These are phyloP conservation scores for Hanseniaspora thailandica DNA, from an alignment of 805 yeast genomes.

Conservation along the genomic window DNA sequence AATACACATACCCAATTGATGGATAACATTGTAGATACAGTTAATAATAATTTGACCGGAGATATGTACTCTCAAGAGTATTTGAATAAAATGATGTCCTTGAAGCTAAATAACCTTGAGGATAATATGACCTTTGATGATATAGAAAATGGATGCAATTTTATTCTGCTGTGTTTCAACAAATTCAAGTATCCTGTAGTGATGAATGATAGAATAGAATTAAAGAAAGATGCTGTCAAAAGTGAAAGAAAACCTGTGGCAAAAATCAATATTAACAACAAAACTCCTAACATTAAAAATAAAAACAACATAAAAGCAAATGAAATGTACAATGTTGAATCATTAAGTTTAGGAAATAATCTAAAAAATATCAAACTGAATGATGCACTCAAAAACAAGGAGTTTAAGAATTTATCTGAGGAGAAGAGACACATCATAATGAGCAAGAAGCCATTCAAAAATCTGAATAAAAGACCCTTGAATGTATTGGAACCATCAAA, in stretches of 20 bases:
- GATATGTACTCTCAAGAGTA: neutral
- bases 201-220: conserved; percentile 3
- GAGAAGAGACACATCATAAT: conserved; percentile 1
- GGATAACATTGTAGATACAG: neutral
- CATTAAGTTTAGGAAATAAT: conserved; percentile 1
- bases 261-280: neutral
- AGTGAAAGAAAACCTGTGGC: neutral
- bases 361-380: neutral
- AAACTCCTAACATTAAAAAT: neutral
- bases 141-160: conserved; percentile 9
- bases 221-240: neutral
- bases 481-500: conserved; percentile 3
- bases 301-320: neutral
- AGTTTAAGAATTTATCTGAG: neutral
- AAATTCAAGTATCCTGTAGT: neutral
- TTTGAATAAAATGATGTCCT: neutral
- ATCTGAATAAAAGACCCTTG: neutral
- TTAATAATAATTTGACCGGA: neutral
- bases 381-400: neutral
- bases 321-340: neutral
- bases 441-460: conserved; percentile 5
- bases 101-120: neutral
- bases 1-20: neutral
- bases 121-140: conserved; percentile 6
- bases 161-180: neutral